These are phyloP conservation scores for slime mould (Dictyostelium discoideum) DNA, from an alignment of 78 protist species.

Conservation along the genomic window dicty_2.7 NC_007091.3:4869501-4870000, in stretches of 20 bases:
- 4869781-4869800: background rate
- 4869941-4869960: slow-evolving; percentile 59
- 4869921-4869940: slow-evolving; percentile 64
- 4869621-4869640: slow-evolving; percentile 53
- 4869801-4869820: background rate
- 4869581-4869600: slow-evolving; percentile 61
- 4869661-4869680: slow-evolving; percentile 39
- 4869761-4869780: background rate
- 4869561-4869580: slow-evolving; percentile 41
- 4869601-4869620: slow-evolving; percentile 34
- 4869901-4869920: slow-evolving; percentile 42
- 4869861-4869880: background rate
- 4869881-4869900: slow-evolving; percentile 44
- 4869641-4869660: slow-evolving; percentile 59
- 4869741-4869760: slow-evolving; percentile 42
- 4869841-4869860: background rate
- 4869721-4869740: slow-evolving; percentile 74
- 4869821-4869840: background rate
- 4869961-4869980: background rate
- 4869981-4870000: slow-evolving; percentile 20
- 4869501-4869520: too few relatives aligned
- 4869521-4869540: background rate
- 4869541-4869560: slow-evolving; percentile 7
- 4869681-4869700: slow-evolving; percentile 51
- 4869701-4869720: slow-evolving; percentile 31